Evolutionary conservation across 345 rosid species (phyloP).

Genomic region (Turnera subulata): DNA sequence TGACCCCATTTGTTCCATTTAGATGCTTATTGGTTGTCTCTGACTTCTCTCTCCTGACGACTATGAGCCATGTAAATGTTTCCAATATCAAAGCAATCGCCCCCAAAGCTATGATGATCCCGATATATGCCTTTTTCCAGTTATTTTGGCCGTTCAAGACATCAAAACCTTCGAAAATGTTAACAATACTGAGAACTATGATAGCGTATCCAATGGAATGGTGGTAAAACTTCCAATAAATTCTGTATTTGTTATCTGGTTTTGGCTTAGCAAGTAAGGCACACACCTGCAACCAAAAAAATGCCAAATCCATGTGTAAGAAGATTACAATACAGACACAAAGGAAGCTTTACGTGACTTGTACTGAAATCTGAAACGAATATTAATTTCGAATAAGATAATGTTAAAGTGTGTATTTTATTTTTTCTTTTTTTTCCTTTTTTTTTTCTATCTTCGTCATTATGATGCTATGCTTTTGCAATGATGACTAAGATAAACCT

Average conservation of each 20-base stretch:
- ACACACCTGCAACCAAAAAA: constrained; percentile 35
- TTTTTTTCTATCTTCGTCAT: neutral
- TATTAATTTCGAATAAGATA: neutral
- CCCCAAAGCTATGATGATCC: constrained; percentile 56
- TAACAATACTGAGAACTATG: constrained; percentile 52
- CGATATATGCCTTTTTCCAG: constrained; percentile 61
- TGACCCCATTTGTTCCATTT: constrained; percentile 36
- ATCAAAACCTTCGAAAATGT: constrained; percentile 68
- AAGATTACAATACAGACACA: neutral
- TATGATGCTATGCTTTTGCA: neutral
- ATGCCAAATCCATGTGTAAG: neutral
- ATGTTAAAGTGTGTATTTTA: neutral
- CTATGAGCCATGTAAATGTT: constrained; percentile 67
- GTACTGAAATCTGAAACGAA: neutral
- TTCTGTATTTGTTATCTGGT: constrained; percentile 75
- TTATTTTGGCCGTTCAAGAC: constrained; percentile 44
- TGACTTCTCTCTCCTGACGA: constrained; percentile 49
- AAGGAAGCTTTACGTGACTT: neutral
- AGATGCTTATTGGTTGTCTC: constrained; percentile 20
- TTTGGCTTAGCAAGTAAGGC: constrained; percentile 86
- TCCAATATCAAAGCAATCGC: constrained; percentile 43
- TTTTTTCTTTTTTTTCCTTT: neutral
- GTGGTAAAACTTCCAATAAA: constrained; percentile 90
- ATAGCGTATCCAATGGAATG: constrained; percentile 63
- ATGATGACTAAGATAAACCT: neutral